A percentile compares a stretch with the other conserved stretches of the same genome.
Conservation (phyloP, 2,329 filamentous ascomycete genomes). For the Trichoderma hamatum region DNA sequence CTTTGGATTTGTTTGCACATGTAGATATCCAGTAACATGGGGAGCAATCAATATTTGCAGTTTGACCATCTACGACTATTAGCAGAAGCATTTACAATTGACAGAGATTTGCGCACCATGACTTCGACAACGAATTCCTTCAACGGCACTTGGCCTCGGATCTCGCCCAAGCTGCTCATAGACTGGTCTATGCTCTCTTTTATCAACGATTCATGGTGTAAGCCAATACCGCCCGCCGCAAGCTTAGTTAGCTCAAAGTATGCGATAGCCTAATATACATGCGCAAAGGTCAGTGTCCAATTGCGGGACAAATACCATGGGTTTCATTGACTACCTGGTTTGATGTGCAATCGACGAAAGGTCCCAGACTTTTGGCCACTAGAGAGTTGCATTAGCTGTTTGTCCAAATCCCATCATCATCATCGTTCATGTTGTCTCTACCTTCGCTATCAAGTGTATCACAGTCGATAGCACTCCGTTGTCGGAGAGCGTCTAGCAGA, state of each 20-base stretch:
- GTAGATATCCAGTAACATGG: constrained; percentile 54
- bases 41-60: constrained; percentile 50
- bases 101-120: constrained; percentile 46
- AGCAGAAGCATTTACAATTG: background rate
- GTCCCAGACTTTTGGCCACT: constrained; percentile 37
- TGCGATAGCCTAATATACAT: constrained; percentile 37
- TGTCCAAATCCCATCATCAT: background rate
- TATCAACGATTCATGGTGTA: constrained; percentile 38
- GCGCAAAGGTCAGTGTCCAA: background rate
- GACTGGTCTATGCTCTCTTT: constrained; percentile 36
- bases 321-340: constrained; percentile 36
- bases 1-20: constrained; percentile 45
- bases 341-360: constrained; percentile 44
- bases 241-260: constrained; percentile 38
- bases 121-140: constrained; percentile 60
- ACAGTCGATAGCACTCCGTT: constrained; percentile 39
- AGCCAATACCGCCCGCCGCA: constrained; percentile 28
- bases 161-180: constrained; percentile 26
- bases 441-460: constrained; percentile 43
- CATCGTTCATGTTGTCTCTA: constrained; percentile 25
- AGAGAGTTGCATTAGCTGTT: constrained; percentile 19
- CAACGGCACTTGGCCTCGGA: constrained; percentile 34
- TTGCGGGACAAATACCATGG: background rate
- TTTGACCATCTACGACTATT: constrained; percentile 52
- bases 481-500: constrained; percentile 36